Conservation (phyloP, 495 filamentous ascomycete genomes). For the Neurospora sp. region DNA sequence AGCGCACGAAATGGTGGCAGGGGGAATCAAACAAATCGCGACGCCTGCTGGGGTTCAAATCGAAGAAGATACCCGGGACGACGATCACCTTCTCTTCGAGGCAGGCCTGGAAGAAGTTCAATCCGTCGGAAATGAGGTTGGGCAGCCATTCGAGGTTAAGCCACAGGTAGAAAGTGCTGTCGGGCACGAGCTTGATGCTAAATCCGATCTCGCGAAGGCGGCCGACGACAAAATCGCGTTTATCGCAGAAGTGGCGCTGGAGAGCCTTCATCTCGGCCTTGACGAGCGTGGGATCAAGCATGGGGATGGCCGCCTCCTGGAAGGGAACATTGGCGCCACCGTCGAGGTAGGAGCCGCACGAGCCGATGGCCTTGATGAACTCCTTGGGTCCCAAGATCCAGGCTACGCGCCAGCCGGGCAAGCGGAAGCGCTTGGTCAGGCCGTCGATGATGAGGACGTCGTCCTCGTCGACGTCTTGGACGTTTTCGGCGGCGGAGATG, state of each 20-base stretch:
- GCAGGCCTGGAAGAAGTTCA: conserved; percentile 95
- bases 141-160: conserved; percentile 49
- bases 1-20: conserved; percentile 88
- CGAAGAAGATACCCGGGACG: conserved; percentile 86
- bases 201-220: conserved; percentile 79
- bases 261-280: conserved; percentile 80
- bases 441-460: conserved; percentile 91
- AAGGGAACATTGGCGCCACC: conserved; percentile 92
- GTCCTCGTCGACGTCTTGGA: conserved; percentile 56
- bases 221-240: conserved; percentile 78
- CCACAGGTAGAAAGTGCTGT: conserved; percentile 87
- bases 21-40: conserved; percentile 89
- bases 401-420: conserved; percentile 93
- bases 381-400: conserved; percentile 96
- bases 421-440: conserved; percentile 90
- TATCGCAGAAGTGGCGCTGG: conserved; percentile 76
- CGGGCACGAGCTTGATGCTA: conserved; percentile 62
- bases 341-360: conserved; percentile 90
- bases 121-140: conserved; percentile 71
- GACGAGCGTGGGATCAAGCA: conserved; percentile 78
- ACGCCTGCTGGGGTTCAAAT: conserved; percentile 82
- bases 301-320: conserved; percentile 84
- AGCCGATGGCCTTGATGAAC: conserved; percentile 88
- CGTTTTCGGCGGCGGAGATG: conserved; percentile 55
- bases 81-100: conserved; percentile 89